These are phyloP conservation scores for Auriscalpium vulgare DNA, from an alignment of 768 basidiomycete genomes.

Conservation along the genomic window DNA sequence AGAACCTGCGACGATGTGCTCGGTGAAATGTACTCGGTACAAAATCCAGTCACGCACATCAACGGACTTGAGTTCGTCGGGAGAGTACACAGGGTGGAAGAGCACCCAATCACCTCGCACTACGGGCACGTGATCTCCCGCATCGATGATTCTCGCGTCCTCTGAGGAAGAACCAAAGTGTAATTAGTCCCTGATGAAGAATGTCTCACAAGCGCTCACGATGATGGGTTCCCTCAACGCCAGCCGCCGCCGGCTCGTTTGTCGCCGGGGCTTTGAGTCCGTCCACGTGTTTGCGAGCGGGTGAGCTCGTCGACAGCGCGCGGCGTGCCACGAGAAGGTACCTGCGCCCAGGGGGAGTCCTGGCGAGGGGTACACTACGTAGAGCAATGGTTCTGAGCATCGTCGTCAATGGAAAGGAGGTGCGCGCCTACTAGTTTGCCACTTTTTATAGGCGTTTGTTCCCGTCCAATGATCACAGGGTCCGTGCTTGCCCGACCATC, in stretches of 20 bases:
- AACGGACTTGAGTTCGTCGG: slow-evolving; percentile 64
- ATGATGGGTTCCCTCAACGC: neutral
- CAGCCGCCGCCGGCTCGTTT: neutral
- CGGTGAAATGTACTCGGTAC: neutral
- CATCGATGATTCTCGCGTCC: no score
- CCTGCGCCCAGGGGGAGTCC: neutral
- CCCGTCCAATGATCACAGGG: neutral
- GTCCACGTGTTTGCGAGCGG: neutral
- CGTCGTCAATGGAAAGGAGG: no score
- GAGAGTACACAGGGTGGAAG: slow-evolving; percentile 87
- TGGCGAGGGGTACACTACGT: neutral
- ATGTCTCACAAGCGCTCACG: neutral
- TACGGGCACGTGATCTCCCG: slow-evolving; percentile 14
- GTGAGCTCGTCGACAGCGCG: neutral
- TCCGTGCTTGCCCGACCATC: neutral
- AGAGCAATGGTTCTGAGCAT: neutral
- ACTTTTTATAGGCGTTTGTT: neutral
- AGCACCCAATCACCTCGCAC: slow-evolving; percentile 76
- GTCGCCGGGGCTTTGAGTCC: neutral
- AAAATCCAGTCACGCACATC: slow-evolving; percentile 34
- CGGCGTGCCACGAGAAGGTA: neutral
- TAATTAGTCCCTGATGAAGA: no score
- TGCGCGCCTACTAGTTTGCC: no score
- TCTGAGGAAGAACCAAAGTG: no score
- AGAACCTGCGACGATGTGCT: slow-evolving; percentile 45